phyloP scores from a whole-genome alignment of 306 rosid species.

The Cotoneaster glaucophyllus region DNA sequence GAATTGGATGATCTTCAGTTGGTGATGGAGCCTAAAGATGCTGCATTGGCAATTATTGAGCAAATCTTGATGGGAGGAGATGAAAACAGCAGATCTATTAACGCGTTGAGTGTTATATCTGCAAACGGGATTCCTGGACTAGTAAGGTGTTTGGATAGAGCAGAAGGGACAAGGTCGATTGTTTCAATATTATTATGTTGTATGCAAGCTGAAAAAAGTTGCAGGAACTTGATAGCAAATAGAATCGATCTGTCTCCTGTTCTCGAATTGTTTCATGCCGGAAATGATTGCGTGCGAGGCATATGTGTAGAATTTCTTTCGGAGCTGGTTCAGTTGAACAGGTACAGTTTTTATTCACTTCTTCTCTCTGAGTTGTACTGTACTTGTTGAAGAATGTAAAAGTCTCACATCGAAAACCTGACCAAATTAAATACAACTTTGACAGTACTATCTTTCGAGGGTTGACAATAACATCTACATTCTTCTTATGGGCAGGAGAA shows the following conservation, averaged over 20 bases:
- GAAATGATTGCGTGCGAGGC: conserved; percentile 63
- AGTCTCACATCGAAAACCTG: too few relatives aligned
- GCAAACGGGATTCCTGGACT: conserved; percentile 72
- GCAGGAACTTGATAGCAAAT: conserved; percentile 58
- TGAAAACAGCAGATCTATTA: conserved; percentile 60
- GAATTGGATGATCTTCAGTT: conserved; percentile 52
- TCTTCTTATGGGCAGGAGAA: conserved; percentile 41
- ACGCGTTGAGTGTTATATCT: conserved; percentile 58
- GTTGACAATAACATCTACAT: not conserved
- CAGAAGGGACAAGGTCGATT: conserved; percentile 56
- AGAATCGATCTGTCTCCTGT: conserved; percentile 59
- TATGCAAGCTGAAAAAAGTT: conserved; percentile 69
- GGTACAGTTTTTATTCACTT: conserved; percentile 32
- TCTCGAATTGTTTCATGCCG: conserved; percentile 73
- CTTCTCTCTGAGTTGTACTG: not conserved
- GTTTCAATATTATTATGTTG: conserved; percentile 77
- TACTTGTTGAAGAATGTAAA: too few relatives aligned
- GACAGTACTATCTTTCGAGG: not conserved
- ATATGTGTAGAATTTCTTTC: conserved; percentile 72
- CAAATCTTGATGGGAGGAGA: conserved; percentile 74
- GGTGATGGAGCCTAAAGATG: conserved; percentile 64
- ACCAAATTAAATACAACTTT: too few relatives aligned
- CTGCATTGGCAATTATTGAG: conserved; percentile 66
- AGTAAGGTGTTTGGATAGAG: conserved; percentile 42
- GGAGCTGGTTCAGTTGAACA: conserved; percentile 72